Evolutionary conservation across 805 yeast species (phyloP).

Genomic region (Metschnikowia amazonensis): DNA sequence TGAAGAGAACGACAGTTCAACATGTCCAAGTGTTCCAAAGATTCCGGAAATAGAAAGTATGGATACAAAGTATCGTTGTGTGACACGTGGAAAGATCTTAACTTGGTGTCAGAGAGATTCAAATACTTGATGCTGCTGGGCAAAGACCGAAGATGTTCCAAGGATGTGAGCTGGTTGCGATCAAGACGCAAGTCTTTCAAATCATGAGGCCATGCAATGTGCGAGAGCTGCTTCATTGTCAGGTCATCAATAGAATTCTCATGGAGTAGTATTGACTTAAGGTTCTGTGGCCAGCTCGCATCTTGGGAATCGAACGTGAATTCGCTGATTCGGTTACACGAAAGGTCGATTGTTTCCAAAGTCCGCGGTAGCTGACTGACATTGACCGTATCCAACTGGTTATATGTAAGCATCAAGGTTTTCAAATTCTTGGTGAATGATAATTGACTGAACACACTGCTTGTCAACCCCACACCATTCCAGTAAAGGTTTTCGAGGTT

Average conservation of each 20-base stretch:
- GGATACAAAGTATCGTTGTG: slow-evolving; percentile 14
- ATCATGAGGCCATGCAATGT: slow-evolving; percentile 23
- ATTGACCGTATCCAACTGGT: slow-evolving; percentile 21
- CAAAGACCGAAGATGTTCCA: slow-evolving; percentile 17
- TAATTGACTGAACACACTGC: slow-evolving; percentile 9
- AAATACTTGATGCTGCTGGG: slow-evolving; percentile 23
- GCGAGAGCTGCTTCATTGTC: slow-evolving; percentile 16
- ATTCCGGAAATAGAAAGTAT: slow-evolving; percentile 28
- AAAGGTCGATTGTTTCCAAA: slow-evolving; percentile 29
- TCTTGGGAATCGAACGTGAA: slow-evolving; percentile 9
- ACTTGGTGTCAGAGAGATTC: slow-evolving; percentile 25
- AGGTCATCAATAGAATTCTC: slow-evolving; percentile 21
- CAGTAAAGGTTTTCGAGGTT: slow-evolving; percentile 27
- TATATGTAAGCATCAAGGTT: slow-evolving; percentile 33
- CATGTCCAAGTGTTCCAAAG: slow-evolving; percentile 21
- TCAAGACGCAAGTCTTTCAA: slow-evolving; percentile 24
- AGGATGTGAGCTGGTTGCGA: slow-evolving; percentile 21
- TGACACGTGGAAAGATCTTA: slow-evolving; percentile 15
- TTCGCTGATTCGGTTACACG: slow-evolving; percentile 20
- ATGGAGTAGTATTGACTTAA: slow-evolving; percentile 24
- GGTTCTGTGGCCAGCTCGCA: slow-evolving; percentile 25
- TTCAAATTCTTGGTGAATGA: slow-evolving; percentile 23
- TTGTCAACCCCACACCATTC: slow-evolving; percentile 26
- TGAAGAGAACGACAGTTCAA: slow-evolving; percentile 16
- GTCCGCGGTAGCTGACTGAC: slow-evolving; percentile 27